Percentiles rank a stretch among this genome's conserved stretches.
These are phyloP conservation scores for Talaromyces pinophilus DNA, from an alignment of 2,329 filamentous ascomycete genomes.

Conservation along the genomic window DNA sequence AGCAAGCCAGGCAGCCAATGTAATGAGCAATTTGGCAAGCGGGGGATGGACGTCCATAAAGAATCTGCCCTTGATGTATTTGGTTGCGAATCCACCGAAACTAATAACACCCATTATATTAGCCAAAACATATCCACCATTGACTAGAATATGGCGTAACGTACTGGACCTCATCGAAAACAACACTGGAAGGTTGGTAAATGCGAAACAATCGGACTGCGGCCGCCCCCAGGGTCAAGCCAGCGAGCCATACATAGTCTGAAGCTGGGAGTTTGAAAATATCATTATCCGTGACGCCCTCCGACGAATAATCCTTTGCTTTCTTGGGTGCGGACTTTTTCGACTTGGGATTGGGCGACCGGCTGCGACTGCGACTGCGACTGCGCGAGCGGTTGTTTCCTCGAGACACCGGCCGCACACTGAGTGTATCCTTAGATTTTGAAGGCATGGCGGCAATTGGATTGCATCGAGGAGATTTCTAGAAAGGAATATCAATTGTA, in stretches of 20 bases:
- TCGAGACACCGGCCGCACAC: constrained; percentile 39
- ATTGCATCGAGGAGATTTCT: constrained; percentile 5
- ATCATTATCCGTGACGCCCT: constrained; percentile 77
- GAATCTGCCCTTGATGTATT: constrained; percentile 99
- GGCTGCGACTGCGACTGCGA: constrained; percentile 27
- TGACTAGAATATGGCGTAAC: constrained; percentile 41
- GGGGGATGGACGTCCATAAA: constrained; percentile 99
- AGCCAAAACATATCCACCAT: neutral
- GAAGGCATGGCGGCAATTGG: constrained; percentile 30
- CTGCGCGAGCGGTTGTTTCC: constrained; percentile 40
- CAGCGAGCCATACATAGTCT: constrained; percentile 76
- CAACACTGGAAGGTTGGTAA: constrained; percentile 92
- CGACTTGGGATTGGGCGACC: constrained; percentile 42
- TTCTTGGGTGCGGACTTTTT: constrained; percentile 37
- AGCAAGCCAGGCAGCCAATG: constrained; percentile 88
- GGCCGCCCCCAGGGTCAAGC: constrained; percentile 72
- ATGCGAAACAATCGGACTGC: constrained; percentile 90
- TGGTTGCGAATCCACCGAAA: constrained; percentile 96
- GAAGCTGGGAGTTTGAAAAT: constrained; percentile 80
- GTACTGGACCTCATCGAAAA: constrained; percentile 99
- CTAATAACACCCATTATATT: constrained; percentile 48
- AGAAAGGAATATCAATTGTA: neutral
- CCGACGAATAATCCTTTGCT: constrained; percentile 48
- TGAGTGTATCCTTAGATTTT: constrained; percentile 35
- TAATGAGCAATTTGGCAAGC: constrained; percentile 93